These are phyloP conservation scores for Cryptococcus amylolentus DNA, from an alignment of 1,284 basidiomycete species.

Conservation along the genomic window DNA sequence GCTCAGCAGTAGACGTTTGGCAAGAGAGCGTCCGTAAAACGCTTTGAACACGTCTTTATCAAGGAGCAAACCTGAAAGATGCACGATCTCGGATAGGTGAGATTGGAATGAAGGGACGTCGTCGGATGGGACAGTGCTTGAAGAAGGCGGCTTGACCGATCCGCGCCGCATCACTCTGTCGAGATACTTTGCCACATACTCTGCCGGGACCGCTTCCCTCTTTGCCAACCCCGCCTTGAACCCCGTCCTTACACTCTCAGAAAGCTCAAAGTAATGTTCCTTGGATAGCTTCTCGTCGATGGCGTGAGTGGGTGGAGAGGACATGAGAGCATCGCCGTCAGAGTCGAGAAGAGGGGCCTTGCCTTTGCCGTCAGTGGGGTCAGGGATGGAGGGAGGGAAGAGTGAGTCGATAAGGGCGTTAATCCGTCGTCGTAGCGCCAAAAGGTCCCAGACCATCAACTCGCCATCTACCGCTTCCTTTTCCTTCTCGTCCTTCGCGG, in stretches of 20 bases:
- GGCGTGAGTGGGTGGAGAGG: too few relatives aligned
- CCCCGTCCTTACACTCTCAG: slow-evolving; percentile 58
- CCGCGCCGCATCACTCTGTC: slow-evolving; percentile 83
- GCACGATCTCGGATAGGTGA: slow-evolving; percentile 71
- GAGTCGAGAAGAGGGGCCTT: too few relatives aligned
- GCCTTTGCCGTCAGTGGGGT: too few relatives aligned
- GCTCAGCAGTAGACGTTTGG: slow-evolving; percentile 80
- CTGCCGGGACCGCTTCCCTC: slow-evolving; percentile 82
- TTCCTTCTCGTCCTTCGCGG: too few relatives aligned
- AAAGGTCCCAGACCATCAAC: too few relatives aligned
- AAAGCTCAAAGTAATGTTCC: slow-evolving; percentile 23
- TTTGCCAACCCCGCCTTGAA: slow-evolving; percentile 79
- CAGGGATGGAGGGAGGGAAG: too few relatives aligned
- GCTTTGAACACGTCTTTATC: slow-evolving; percentile 92
- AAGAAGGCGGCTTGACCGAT: slow-evolving; percentile 54
- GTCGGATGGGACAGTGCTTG: slow-evolving; percentile 42
- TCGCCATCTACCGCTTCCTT: too few relatives aligned
- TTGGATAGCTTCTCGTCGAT: too few relatives aligned
- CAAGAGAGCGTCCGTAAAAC: slow-evolving; percentile 86
- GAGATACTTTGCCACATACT: slow-evolving; percentile 89
- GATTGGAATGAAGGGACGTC: slow-evolving; percentile 68
- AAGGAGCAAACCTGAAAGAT: slow-evolving; percentile 75
- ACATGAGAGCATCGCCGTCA: too few relatives aligned
- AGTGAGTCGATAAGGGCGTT: too few relatives aligned
- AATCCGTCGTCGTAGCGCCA: too few relatives aligned